Evolutionary conservation across 306 rosid genomes (phyloP), one percentile per base, ranked within the genome.

Genomic region (Inga oerstediana): DNA sequence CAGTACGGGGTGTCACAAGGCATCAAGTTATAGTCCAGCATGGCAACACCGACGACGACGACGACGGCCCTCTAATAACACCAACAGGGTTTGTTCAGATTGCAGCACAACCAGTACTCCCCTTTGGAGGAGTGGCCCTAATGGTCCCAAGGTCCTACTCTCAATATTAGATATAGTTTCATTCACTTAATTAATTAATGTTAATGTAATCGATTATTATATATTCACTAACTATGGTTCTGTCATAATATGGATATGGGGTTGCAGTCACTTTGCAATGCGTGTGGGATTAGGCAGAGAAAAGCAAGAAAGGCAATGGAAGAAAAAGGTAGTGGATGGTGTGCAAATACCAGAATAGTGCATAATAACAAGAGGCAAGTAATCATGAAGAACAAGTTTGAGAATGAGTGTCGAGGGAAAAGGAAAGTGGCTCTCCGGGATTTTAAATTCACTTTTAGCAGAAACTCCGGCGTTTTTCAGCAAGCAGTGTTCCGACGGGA

Each of bases 121-220:
- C 68, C 98, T 95, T 72, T 95, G 95, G 98, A 89, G 98, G 75
- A 88, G 95, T 88, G 98, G 98, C 84, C 98, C 98, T 84, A 88
- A 83, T 79, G 98, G 98, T 75, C 98, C 98, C 75, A 95, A 93
- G 98, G 98, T 54, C 59, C 59, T 52, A 5, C 20, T 52, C 20
- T 16, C 13, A 1, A 11, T 24, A 39, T 39, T 39, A 39, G 6
- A 39, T 6, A 6, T 0, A 39, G 43, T 39, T 39, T 39, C 43
- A 39, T 39, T 24, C 5, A 3, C 14, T 3, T 49, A 14, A 49
- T 12, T 15, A 2, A 13, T 30, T 65, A 64, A 15, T 22, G 43
- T 66, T 19, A 35, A 8, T 66, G 44, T 35, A 39, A 6, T 39
- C 43, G 7, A 66, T 66, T 34, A 66, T 66, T 34, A 34, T 66